Conservation (phyloP, 2,329 filamentous ascomycete species). For the Volutella citrinella region DNA sequence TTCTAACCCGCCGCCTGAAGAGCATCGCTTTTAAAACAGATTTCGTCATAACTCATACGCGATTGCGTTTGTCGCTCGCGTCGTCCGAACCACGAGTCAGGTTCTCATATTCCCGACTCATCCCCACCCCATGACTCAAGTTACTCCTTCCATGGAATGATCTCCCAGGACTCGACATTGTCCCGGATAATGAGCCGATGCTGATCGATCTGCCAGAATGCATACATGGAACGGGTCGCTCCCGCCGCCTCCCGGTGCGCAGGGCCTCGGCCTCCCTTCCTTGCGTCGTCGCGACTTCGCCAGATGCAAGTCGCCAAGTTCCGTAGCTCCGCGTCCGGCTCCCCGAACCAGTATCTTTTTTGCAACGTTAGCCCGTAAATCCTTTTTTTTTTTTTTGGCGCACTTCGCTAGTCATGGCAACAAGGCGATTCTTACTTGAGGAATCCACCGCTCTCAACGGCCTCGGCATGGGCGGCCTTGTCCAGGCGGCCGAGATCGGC, state of each 20-base stretch:
- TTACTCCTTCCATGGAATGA: conserved; percentile 52
- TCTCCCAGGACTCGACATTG: conserved; percentile 60
- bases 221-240: conserved; percentile 60
- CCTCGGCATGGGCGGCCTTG: conserved; percentile 75
- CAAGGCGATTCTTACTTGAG: conserved; percentile 66
- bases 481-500: conserved; percentile 70
- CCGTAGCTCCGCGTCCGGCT: conserved; percentile 62
- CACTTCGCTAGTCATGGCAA: no score
- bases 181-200: conserved; percentile 67
- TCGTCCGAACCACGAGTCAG: no score
- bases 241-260: conserved; percentile 65
- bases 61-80: no score
- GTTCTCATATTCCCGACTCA: no score
- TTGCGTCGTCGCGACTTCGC: conserved; percentile 58
- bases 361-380: conserved; percentile 11
- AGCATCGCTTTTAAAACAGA: no score
- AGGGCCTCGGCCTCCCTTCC: conserved; percentile 55
- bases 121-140: no score
- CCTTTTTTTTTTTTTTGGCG: not conserved
- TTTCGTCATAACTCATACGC: conserved; percentile 7
- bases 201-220: conserved; percentile 68
- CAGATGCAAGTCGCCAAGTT: conserved; percentile 82
- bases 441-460: conserved; percentile 74
- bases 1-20: conserved; percentile 2
- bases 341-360: conserved; percentile 81